A percentile compares a stretch with the other conserved stretches of the same genome.
These are phyloP conservation scores for Scortechinia acanthostroma DNA, from an alignment of 2,329 filamentous ascomycete genomes.

Conservation along the genomic window DNA sequence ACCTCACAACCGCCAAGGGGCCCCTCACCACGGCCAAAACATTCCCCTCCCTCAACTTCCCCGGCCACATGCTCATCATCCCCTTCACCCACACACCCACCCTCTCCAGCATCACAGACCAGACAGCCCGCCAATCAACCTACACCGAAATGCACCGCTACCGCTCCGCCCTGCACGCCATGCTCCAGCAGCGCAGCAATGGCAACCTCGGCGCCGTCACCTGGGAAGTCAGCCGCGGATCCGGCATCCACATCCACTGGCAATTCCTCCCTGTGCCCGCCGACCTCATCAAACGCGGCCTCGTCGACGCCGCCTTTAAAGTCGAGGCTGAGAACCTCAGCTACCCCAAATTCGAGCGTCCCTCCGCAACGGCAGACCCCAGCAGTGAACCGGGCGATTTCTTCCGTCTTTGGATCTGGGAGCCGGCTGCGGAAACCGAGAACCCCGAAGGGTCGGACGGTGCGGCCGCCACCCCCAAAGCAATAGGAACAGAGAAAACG, in stretches of 20 bases:
- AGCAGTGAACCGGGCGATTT: slow-evolving; percentile 50
- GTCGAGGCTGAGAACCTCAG: slow-evolving; percentile 74
- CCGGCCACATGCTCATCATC: slow-evolving; percentile 84
- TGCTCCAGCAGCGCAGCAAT: slow-evolving; percentile 53
- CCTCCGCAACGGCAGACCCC: slow-evolving; percentile 41
- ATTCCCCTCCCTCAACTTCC: slow-evolving; percentile 65
- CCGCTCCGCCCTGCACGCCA: slow-evolving; percentile 68
- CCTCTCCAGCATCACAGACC: slow-evolving; percentile 53
- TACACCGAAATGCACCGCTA: slow-evolving; percentile 79
- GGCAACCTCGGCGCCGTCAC: slow-evolving; percentile 73
- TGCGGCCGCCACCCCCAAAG: too few species aligned
- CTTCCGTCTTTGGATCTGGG: slow-evolving; percentile 79
- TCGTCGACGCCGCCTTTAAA: slow-evolving; percentile 82
- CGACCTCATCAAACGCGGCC: slow-evolving; percentile 59
- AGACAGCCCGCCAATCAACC: slow-evolving; percentile 48
- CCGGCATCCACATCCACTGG: slow-evolving; percentile 86
- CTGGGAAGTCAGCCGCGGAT: slow-evolving; percentile 80
- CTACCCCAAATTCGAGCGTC: slow-evolving; percentile 16
- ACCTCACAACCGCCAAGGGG: slow-evolving; percentile 86
- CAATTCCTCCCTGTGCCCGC: slow-evolving; percentile 76
- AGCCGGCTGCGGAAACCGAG: slow-evolving; percentile 18
- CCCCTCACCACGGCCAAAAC: slow-evolving; percentile 69
- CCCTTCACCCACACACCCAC: slow-evolving; percentile 78
- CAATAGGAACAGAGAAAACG: slow-evolving; percentile 60
- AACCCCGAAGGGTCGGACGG: slow-evolving; percentile 5